Evolutionary conservation across 1,284 basidiomycete species (phyloP), one percentile per base, ranked within the genome.

Genomic region (Ceratobasidium sp.): DNA sequence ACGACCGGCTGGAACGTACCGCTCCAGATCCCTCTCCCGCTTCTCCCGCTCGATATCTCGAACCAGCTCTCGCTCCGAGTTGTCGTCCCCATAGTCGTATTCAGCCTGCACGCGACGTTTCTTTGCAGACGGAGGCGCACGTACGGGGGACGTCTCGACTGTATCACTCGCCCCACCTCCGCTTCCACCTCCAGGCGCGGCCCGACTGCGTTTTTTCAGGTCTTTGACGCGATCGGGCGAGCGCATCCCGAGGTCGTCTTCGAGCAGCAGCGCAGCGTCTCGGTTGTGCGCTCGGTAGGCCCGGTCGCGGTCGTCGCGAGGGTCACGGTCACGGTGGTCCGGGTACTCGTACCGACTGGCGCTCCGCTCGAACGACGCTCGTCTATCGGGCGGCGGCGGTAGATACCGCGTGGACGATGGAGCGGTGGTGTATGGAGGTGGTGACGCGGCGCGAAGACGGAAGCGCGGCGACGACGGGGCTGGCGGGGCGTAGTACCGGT

Each of bases 201-300:
- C 33, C 66, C 66, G 66, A 26, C 28, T 50, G 38, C 73, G 73
- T 46, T 75, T 75, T 66, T 75, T 75, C 40, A 64, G 61, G 50
- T 68, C 66, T 50, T 68, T 68, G 48, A 52, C 52, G 33, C 73
- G 73, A 50, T 75, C 73, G 6, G 73, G 73, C 48, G 73, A 75
- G 33, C 73, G 73, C 73, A 75, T 40, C 2, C 73, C 73, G 23
- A 75, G 62, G 33, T 75, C 73, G 73, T 75, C 73, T 38, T 75
- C 73, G 33, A 75, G 73, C 48, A 75, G 40, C 6, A 75, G 73
- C 33, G 73, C 73, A 1, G 73, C 73, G 40, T 75, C 73, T 17
- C 62, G 73, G 73, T 75, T 75, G 73, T 65, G 73, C 3, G 73
- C 73, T 40, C 70, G 50, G 26, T 46, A 50, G 38, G 48, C 50